Evolutionary conservation across 1,284 basidiomycete genomes (phyloP), one percentile per base, ranked within the genome.

Genomic region (Trichosporon sp.): DNA sequence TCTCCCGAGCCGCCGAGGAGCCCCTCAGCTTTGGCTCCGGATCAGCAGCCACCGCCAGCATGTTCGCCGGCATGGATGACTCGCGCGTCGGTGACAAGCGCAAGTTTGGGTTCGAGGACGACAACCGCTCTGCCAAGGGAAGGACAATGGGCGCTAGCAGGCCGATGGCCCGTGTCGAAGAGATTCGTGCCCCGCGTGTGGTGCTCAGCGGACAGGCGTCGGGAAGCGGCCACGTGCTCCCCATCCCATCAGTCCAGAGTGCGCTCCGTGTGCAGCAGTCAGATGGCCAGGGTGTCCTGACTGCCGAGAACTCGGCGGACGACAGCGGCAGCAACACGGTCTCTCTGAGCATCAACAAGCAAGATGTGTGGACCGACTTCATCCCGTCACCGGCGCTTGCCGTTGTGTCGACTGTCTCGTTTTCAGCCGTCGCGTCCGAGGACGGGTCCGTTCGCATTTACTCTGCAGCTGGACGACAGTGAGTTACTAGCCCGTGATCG

Each of bases 351-450:
- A 87, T n/a, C 87, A 86, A 88, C 88, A 89, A 82, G 85, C 90
- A 77, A 87, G 80, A 89, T 7, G 87, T 91, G 66, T 98, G 95
- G 95, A 80, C 95, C 65, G 94, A 98, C 81, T 98, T 92, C 81
- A 77, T 94, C 8, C 88, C 91, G 0, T 87, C 87, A 0, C 89
- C 90, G 6, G 88, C 88, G 5, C 79, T 95, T 4, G 84, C 86
- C 0, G 80, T 92, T 34, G 88, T 88, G 1, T 88, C 89, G 0
- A 91, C 91, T 0, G 78, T 81, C 1, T 77, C 78, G 1, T 93
- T 93, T 78, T 89, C 89, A 72, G 94, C 92, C 2, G 90, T 88
- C 2, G 91, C 88, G 0, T 86, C 88, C 83, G 87, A 89, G 72
- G 92, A 96, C 78, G 92, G 91, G 0, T 87, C 86, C 3, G 83